A percentile compares a stretch with the other conserved stretches of the same genome.
Conservation (phyloP, 1,139 yeast species). For the Saccharomycopsis hybrid region DNA sequence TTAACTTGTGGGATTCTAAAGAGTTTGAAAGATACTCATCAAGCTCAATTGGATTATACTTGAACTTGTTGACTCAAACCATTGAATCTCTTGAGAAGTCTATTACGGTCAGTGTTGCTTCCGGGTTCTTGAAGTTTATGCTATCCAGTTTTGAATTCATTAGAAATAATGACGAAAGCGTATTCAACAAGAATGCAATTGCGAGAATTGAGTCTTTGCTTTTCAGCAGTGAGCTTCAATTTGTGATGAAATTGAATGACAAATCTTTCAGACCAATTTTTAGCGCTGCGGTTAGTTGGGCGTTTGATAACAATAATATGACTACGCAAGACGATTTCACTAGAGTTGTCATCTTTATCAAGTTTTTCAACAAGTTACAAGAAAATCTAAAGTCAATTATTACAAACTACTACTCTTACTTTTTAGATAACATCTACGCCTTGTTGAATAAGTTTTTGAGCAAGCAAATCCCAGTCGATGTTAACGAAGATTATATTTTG, state of each 20-base stretch:
- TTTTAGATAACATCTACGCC: constrained; percentile 65
- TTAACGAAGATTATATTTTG: no score
- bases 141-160: constrained; percentile 58
- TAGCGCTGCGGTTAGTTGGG: constrained; percentile 88
- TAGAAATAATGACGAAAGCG: constrained; percentile 37
- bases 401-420: constrained; percentile 80
- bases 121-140: constrained; percentile 65
- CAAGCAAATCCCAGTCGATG: constrained; percentile 28
- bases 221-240: constrained; percentile 65
- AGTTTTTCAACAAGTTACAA: constrained; percentile 78
- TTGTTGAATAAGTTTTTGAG: constrained; percentile 43
- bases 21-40: constrained; percentile 31
- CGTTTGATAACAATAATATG: constrained; percentile 46
- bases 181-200: constrained; percentile 65
- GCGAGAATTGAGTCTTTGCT: constrained; percentile 76
- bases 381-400: constrained; percentile 80
- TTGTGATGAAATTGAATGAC: constrained; percentile 88
- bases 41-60: constrained; percentile 58
- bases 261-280: constrained; percentile 89
- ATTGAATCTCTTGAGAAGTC: constrained; percentile 63
- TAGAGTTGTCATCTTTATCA: constrained; percentile 69
- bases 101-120: constrained; percentile 59
- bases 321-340: constrained; percentile 39
- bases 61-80: constrained; percentile 58
- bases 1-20: constrained; percentile 59